Percentiles rank a stretch among this genome's conserved stretches.
Conservation (phyloP, 2,329 filamentous ascomycete genomes). For the Emmonsia crescens region DNA sequence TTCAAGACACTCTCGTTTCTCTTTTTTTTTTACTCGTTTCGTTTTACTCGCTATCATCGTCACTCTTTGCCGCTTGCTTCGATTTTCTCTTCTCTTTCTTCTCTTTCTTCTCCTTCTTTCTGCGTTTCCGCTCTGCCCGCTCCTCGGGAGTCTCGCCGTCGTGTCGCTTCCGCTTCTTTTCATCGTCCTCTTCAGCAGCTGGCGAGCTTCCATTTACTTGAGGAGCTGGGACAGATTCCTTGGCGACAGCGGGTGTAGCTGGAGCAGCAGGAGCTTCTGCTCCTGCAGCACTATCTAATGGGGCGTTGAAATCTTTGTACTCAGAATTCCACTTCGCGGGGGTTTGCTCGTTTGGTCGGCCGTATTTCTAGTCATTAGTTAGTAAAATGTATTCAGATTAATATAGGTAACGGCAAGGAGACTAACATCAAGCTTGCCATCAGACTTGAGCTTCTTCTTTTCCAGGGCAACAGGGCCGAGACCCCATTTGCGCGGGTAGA, state of each 20-base stretch:
- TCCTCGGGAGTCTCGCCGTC: constrained; percentile 44
- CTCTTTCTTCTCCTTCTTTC: constrained; percentile 46
- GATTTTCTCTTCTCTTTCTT: constrained; percentile 59
- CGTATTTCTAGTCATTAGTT: constrained; percentile 58
- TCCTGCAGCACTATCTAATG: constrained; percentile 34
- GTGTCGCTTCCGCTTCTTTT: constrained; percentile 46
- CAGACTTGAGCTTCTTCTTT: constrained; percentile 99
- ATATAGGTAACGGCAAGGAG: background rate
- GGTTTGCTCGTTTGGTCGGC: constrained; percentile 81
- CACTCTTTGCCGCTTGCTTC: constrained; percentile 43
- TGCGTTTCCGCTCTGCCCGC: constrained; percentile 39
- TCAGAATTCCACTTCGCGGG: constrained; percentile 84
- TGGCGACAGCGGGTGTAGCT: constrained; percentile 24
- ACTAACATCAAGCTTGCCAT: constrained; percentile 80
- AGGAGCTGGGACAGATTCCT: constrained; percentile 16
- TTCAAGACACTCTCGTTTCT: background rate
- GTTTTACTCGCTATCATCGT: constrained; percentile 34
- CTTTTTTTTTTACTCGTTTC: constrained; percentile 10
- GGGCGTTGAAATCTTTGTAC: constrained; percentile 79
- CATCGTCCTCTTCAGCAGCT: constrained; percentile 34
- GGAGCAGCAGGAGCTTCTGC: constrained; percentile 32
- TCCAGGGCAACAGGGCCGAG: constrained; percentile 84
- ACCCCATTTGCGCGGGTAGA: constrained; percentile 95
- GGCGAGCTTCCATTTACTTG: constrained; percentile 20
- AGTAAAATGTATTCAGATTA: constrained; percentile 18